Percentiles rank a stretch among this genome's conserved stretches.
Evolutionary conservation across 768 basidiomycete species (phyloP).

Genomic region (Mycena capillaripes): DNA sequence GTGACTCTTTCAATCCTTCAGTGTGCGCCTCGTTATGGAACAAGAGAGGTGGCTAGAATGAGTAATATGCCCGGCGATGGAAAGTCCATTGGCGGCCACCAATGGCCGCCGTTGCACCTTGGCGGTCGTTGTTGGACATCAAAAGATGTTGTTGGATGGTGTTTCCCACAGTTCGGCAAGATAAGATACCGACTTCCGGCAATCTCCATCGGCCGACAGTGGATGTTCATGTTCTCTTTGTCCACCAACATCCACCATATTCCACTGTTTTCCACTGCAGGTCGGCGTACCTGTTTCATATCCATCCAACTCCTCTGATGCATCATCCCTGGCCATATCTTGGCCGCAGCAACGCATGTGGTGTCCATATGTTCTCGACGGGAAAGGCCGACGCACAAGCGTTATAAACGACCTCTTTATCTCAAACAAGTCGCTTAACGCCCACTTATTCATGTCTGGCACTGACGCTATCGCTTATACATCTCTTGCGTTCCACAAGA

Average conservation of each 20-base stretch:
- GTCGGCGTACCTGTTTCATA: not conserved
- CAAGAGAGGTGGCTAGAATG: no score
- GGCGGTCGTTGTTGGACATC: not conserved
- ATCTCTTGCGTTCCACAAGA: not conserved
- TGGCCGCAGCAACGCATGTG: not conserved
- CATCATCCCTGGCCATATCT: not conserved
- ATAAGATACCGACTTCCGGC: not conserved
- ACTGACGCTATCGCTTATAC: not conserved
- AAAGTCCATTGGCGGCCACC: no score
- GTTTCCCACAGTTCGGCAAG: not conserved
- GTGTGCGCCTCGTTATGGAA: no score
- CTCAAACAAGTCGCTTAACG: not conserved
- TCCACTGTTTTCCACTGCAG: not conserved
- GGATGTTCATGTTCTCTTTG: not conserved
- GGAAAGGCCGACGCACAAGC: not conserved
- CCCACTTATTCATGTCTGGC: not conserved
- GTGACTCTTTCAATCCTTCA: no score
- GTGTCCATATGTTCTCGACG: not conserved
- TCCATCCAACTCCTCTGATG: not conserved
- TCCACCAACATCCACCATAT: not conserved
- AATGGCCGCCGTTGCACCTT: no score
- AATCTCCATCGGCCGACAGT: not conserved
- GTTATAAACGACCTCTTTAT: not conserved
- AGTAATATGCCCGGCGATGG: no score
- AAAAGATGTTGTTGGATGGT: not conserved